Conservation (phyloP, 805 yeast species). For the Saturnispora serradocipensis region DNA sequence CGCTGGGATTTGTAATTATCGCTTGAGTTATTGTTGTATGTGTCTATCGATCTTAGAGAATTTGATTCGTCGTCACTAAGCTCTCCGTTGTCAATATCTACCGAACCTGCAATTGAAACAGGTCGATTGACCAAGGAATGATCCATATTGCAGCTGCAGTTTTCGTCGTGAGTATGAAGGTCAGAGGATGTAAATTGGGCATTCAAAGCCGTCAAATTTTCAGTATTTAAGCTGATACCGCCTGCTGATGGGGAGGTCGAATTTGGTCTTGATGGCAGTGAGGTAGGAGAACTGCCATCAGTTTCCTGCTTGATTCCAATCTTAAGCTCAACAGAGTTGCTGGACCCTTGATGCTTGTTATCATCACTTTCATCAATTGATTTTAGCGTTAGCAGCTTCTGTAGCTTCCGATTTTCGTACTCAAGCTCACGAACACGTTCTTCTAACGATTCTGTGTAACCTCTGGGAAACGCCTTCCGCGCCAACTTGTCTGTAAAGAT, state of each 20-base stretch:
- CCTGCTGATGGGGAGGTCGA: not conserved
- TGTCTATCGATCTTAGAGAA: slow-evolving; percentile 14
- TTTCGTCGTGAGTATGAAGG: slow-evolving; percentile 37
- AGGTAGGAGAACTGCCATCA: not conserved
- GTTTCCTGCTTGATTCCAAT: slow-evolving; percentile 1
- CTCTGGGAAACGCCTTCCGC: slow-evolving; percentile 81
- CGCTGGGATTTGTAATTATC: not conserved
- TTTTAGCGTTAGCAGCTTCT: slow-evolving; percentile 52
- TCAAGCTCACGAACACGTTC: slow-evolving; percentile 82
- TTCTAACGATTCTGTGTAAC: slow-evolving; percentile 84
- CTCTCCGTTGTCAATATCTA: slow-evolving; percentile 38
- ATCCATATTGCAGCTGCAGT: slow-evolving; percentile 47
- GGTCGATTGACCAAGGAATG: slow-evolving; percentile 53
- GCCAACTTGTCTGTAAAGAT: slow-evolving; percentile 81
- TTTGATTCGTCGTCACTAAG: slow-evolving; percentile 39
- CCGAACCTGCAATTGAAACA: slow-evolving; percentile 56
- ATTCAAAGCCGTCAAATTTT: slow-evolving; percentile 25
- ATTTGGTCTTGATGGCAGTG: not conserved
- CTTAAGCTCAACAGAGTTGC: not conserved
- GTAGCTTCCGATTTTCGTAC: slow-evolving; percentile 63
- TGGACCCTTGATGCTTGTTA: not conserved
- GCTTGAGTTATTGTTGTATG: not conserved
- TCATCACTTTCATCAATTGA: not conserved
- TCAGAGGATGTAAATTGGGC: slow-evolving; percentile 22
- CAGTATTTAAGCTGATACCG: slow-evolving; percentile 18